Evolutionary conservation across 1,284 basidiomycete species (phyloP).

Genomic region (Tilletia walkeri): DNA sequence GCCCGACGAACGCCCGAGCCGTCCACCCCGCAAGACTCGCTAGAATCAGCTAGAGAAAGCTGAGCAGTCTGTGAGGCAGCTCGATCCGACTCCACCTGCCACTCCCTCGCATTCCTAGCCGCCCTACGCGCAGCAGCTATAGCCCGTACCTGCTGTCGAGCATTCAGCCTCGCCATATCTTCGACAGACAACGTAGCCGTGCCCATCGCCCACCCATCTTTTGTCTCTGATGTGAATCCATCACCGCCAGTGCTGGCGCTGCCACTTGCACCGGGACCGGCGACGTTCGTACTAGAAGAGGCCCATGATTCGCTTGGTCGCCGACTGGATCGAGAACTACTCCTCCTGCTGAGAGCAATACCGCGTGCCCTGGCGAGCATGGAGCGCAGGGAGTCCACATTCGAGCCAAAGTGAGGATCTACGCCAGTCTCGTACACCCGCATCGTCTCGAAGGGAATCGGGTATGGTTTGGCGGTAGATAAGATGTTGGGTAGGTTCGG

Average conservation of each 20-base stretch:
- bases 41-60: neutral
- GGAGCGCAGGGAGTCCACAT: slow-evolving; percentile 16
- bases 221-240: neutral
- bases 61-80: neutral
- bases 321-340: slow-evolving; percentile 2
- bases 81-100: neutral
- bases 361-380: neutral
- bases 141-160: neutral
- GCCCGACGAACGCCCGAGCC: neutral
- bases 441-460: slow-evolving; percentile 36
- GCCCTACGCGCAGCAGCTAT: neutral
- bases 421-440: slow-evolving; percentile 47
- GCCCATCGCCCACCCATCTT: neutral
- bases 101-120: neutral
- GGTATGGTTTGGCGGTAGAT: slow-evolving; percentile 22
- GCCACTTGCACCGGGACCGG: neutral
- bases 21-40: neutral
- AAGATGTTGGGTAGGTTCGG: slow-evolving; percentile 40
- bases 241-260: neutral
- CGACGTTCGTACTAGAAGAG: neutral
- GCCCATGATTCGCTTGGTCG: neutral
- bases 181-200: neutral
- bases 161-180: neutral
- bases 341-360: slow-evolving; percentile 2
- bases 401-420: slow-evolving; percentile 31